Evolutionary conservation across 2,329 filamentous ascomycete genomes (phyloP).

Genomic region (Diplodia sapinea): DNA sequence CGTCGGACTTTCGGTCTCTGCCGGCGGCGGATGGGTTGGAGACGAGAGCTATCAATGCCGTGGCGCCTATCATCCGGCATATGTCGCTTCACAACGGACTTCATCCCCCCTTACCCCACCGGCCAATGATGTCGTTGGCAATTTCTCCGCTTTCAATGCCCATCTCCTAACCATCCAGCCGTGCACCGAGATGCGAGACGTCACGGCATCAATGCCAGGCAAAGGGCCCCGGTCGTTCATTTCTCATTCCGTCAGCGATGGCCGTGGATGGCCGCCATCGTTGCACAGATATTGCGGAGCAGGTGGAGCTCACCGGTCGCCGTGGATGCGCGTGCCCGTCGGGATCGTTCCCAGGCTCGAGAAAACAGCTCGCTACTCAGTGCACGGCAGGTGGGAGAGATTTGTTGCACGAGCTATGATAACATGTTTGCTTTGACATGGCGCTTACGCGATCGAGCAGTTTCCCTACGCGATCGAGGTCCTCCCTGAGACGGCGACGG

Average conservation of each 20-base stretch:
- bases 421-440: slow-evolving; percentile 12
- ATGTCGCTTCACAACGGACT: neutral
- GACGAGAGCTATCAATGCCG: neutral
- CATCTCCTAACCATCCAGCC: neutral
- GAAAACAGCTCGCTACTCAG: neutral
- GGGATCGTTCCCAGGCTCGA: slow-evolving; percentile 12
- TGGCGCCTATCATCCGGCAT: slow-evolving; percentile 4
- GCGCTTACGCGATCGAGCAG: slow-evolving; percentile 50
- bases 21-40: slow-evolving; percentile 7
- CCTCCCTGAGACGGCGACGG: slow-evolving; percentile 67
- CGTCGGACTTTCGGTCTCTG: slow-evolving; percentile 20
- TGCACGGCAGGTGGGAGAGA: slow-evolving; percentile 13
- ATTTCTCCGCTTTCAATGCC: neutral
- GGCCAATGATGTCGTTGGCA: slow-evolving; percentile 4
- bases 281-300: slow-evolving; percentile 25
- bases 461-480: slow-evolving; percentile 77
- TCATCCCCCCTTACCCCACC: neutral
- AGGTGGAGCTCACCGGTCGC: slow-evolving; percentile 25
- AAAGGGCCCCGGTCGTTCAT: neutral
- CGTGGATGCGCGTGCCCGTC: slow-evolving; percentile 9
- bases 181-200: slow-evolving; percentile 21
- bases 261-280: slow-evolving; percentile 2
- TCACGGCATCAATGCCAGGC: neutral
- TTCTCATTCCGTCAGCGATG: neutral
- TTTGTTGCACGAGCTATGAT: slow-evolving; percentile 7